phyloP scores from a whole-genome alignment of 2,329 filamentous ascomycete genomes.

The Metarhizium guizhouense region DNA sequence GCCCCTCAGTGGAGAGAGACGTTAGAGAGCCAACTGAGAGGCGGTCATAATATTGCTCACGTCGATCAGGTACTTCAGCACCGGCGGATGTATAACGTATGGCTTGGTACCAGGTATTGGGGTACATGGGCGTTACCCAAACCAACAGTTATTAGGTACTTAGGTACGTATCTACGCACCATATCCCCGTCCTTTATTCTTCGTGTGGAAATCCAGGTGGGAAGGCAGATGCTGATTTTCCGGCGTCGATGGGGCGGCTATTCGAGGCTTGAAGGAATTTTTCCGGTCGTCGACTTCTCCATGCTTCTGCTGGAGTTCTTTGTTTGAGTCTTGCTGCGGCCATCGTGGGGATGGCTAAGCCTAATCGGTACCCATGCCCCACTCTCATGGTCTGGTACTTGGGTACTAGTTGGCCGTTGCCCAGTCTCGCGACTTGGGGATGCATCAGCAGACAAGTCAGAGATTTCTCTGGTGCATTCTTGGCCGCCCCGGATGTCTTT shows the following conservation, averaged over 20 bases:
- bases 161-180: not conserved
- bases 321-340: conserved; percentile 2
- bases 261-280: conserved; percentile 22
- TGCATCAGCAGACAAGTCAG: conserved; percentile 13
- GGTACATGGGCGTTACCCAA: too few species aligned
- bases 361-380: conserved; percentile 6
- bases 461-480: conserved; percentile 9
- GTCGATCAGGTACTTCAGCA: too few species aligned
- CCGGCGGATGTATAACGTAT: not conserved
- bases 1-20: conserved; percentile 1
- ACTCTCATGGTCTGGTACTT: not conserved
- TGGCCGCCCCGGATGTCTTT: not conserved
- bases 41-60: too few species aligned
- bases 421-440: conserved; percentile 4
- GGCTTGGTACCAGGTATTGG: not conserved
- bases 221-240: conserved; percentile 6
- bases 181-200: too few species aligned
- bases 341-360: conserved; percentile 7
- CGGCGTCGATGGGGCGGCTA: conserved; percentile 17
- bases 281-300: conserved; percentile 1
- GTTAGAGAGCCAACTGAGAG: not conserved
- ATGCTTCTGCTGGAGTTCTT: conserved; percentile 8
- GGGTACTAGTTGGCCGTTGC: conserved; percentile 2
- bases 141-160: not conserved
- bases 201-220: not conserved